Conservation (phyloP, 1,139 yeast genomes). For the Yamadazyma atmosphaerica region DNA sequence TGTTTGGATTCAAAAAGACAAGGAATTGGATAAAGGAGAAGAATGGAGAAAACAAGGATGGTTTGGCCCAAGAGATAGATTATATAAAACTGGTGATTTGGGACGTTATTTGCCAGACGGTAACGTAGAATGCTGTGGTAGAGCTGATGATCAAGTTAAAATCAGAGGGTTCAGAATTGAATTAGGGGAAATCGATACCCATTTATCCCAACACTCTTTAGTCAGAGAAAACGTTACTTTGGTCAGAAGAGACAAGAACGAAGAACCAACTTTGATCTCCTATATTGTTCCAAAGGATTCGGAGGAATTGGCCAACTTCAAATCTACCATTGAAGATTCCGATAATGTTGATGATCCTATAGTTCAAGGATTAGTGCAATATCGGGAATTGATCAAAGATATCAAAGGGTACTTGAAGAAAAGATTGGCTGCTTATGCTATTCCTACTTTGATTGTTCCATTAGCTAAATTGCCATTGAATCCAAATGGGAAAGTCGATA, state of each 20-base stretch:
- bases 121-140: slow-evolving; percentile 95
- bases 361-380: slow-evolving; percentile 76
- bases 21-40: slow-evolving; percentile 29
- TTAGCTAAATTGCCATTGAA: slow-evolving; percentile 83
- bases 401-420: slow-evolving; percentile 80
- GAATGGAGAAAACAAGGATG: slow-evolving; percentile 82
- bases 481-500: slow-evolving; percentile 98
- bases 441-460: slow-evolving; percentile 90
- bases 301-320: slow-evolving; percentile 54
- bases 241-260: slow-evolving; percentile 90
- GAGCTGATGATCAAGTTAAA: slow-evolving; percentile 99
- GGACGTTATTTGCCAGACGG: slow-evolving; percentile 98
- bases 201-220: slow-evolving; percentile 85
- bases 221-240: slow-evolving; percentile 91
- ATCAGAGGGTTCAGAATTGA: slow-evolving; percentile 98
- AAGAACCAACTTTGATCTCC: slow-evolving; percentile 87
- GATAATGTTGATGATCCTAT: slow-evolving; percentile 55
- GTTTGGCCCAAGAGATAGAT: slow-evolving; percentile 92
- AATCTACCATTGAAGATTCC: slow-evolving; percentile 36
- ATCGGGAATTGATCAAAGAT: slow-evolving; percentile 75
- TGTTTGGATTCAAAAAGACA: slow-evolving; percentile 61
- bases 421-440: slow-evolving; percentile 89
- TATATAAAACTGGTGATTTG: slow-evolving; percentile 95
- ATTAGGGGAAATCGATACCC: slow-evolving; percentile 97
- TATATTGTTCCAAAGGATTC: slow-evolving; percentile 84